Conservation (phyloP, 2,329 filamentous ascomycete genomes). For the Herpotrichia juniperi region DNA sequence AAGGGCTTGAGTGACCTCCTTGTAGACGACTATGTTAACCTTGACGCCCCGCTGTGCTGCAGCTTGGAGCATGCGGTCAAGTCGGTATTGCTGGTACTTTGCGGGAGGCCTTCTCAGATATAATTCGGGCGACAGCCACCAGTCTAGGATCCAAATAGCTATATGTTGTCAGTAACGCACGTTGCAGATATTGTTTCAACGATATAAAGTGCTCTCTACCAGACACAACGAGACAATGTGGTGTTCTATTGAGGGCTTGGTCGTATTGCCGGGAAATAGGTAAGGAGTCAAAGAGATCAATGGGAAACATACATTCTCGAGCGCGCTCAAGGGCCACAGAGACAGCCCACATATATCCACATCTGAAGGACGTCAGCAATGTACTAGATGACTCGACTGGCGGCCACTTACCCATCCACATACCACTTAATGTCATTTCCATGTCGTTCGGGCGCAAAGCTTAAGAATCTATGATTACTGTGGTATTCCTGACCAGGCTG, state of each 20-base stretch:
- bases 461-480: constrained; percentile 58
- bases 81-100: constrained; percentile 79
- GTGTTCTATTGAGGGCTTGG: no score
- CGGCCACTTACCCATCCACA: constrained; percentile 66
- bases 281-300: no score
- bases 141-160: constrained; percentile 86
- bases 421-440: constrained; percentile 85
- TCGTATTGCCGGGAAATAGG: no score
- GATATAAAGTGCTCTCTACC: no score
- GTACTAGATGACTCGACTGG: constrained; percentile 59
- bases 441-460: constrained; percentile 74
- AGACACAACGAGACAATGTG: no score
- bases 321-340: constrained; percentile 80
- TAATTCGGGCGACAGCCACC: constrained; percentile 88
- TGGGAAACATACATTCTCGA: no score
- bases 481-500: constrained; percentile 48
- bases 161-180: no score
- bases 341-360: constrained; percentile 79
- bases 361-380: constrained; percentile 53
- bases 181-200: no score
- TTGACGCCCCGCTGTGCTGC: constrained; percentile 85
- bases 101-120: constrained; percentile 84
- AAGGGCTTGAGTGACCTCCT: constrained; percentile 79
- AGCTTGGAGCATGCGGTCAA: constrained; percentile 81
- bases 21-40: constrained; percentile 88